Evolutionary conservation across 139 green algal species (phyloP), one percentile per base, ranked within the genome.

Genomic region (Chlorella sp.): DNA sequence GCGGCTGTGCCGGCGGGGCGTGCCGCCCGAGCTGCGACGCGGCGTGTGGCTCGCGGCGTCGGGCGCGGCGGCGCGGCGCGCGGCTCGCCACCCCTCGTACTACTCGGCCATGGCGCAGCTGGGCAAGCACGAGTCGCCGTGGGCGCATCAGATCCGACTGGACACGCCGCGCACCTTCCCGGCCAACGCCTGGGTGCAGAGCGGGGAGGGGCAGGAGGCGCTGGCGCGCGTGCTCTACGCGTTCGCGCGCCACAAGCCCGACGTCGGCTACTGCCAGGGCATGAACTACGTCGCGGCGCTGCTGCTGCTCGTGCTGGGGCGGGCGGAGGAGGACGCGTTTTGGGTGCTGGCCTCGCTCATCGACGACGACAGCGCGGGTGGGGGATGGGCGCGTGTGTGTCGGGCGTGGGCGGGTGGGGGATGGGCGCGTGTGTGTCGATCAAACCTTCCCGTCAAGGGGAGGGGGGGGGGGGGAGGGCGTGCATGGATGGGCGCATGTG

Each of bases 101-200:
- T 95, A 90, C 65, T n/a, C 60, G 17, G 80, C 75, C 15, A 74
- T 86, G 41, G 64, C 87, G 31, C 38, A 82, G n/a, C 43, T 74
- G 23, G 82, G 82, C 17, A 55, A 83, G 60, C 21, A 48, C 3
- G 31, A 59, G 50, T 86, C 80, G 23, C 71, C 63, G 15, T 84
- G 61, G 53, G 69, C 76, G 0, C 79, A 72, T 31, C 91, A 95
- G 58, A 91, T 95, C 17, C 85, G 94, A n/a, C 73, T 95, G 69
- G 92, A 97, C 73, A 72, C 94, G 63, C 91, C 92, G 4, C 86
- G 92, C 42, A 96, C 92, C 0, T 97, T 94, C 71, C 89, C 92
- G 12, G 55, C 51, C 58, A 89, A 93, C 73, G 46, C 65, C 1
- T 94, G 83, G 86, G 61, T 95, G n/a, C 50, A 81, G 8, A 64